Evolutionary conservation across 768 basidiomycete genomes (phyloP), one percentile per base, ranked within the genome.

Genomic region (Tulasnella sp.): DNA sequence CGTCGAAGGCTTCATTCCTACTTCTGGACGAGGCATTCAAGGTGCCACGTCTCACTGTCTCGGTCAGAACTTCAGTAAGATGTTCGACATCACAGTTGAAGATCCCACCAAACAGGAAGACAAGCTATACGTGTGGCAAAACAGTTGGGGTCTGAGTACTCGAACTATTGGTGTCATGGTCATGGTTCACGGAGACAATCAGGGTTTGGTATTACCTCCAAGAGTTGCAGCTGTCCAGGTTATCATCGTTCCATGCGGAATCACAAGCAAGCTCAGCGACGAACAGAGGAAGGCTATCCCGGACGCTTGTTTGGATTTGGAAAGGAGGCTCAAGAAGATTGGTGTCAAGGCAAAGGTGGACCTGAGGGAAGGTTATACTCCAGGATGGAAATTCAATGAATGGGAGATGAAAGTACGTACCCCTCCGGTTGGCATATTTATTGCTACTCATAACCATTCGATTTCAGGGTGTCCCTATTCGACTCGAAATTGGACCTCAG

Each of bases 331-430:
- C 56, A 75, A 78, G 65, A 78, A 78, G 59, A 72, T 72, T 5
- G 90, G 78, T 40, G 65, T 98, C 56, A 73, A 85, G 56, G 86
- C 87, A 29, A 88, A 82, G 66, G 88, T 88, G 1, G 95, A 99
- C 69, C 69, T 91, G 56, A 71, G 93, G 53, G 95, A 98, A 3
- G 90, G 86, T 6, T 95, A 98, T 66, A 98, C 93, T 27, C 95
- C 95, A 7, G 95, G 95, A 27, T 98, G 83, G 71, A 99, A 99
- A 70, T 99, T 95, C 72, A 95, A 96, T 63, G 89, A 98, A 61
- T 96, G 93, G 91, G 95, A 99, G 70, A 83, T 96, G 68, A 88
- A 93, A 78, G 89, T 85, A 55, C 41, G 67, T 54, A 50, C 32
- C 24, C 35, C 27, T n/a, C 19, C 39, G 19, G 10, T 9, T 37